Evolutionary conservation across 768 basidiomycete genomes (phyloP).

Genomic region (Multifurca ochricompacta): DNA sequence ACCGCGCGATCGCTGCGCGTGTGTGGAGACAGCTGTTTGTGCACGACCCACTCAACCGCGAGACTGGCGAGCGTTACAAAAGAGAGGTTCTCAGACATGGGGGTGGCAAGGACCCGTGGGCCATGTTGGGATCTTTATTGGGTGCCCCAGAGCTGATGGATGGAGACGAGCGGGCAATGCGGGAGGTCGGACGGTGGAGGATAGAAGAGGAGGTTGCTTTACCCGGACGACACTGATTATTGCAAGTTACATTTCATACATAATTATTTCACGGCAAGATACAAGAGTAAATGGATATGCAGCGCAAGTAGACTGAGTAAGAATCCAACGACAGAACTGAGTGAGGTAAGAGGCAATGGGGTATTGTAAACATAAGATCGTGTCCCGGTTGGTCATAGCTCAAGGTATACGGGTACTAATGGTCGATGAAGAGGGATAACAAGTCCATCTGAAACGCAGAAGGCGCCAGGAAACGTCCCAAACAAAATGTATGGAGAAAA

Average conservation of each 20-base stretch:
- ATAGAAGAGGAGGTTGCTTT: constrained; percentile 66
- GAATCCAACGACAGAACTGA: too few species aligned
- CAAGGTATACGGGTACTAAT: too few species aligned
- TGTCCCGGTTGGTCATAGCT: too few species aligned
- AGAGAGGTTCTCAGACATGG: constrained; percentile 68
- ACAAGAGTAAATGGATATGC: too few species aligned
- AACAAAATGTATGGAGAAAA: background rate
- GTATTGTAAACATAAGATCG: too few species aligned
- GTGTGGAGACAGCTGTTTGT: constrained; percentile 78
- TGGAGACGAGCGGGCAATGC: constrained; percentile 82
- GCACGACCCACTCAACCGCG: constrained; percentile 56
- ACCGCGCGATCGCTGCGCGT: constrained; percentile 90
- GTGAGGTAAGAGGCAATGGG: too few species aligned
- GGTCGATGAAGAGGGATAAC: too few species aligned
- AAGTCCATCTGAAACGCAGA: background rate
- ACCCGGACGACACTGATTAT: constrained; percentile 47
- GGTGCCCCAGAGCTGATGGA: constrained; percentile 51
- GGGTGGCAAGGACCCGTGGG: constrained; percentile 91
- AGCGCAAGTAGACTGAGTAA: too few species aligned
- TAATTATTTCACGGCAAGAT: background rate
- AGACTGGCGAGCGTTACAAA: constrained; percentile 77
- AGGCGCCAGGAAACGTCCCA: background rate
- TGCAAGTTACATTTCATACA: background rate
- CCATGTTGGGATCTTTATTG: constrained; percentile 73
- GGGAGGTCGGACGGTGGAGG: constrained; percentile 82